Evolutionary conservation across 192 early-diverging fungal species (phyloP).

Genomic region (Gryganskiella cystojenkinii): DNA sequence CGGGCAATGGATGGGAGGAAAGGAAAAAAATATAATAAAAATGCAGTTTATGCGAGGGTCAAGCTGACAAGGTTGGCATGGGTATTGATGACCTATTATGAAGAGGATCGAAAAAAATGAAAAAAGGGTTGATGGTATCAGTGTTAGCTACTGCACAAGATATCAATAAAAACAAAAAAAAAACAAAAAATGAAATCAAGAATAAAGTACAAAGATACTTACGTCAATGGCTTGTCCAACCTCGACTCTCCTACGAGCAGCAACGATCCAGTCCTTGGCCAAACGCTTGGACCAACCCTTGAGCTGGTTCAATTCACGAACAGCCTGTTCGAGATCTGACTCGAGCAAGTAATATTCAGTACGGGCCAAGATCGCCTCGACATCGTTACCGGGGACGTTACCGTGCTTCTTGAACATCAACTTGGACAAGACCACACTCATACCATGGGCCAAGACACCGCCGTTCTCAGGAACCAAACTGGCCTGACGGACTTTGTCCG

Average conservation of each 20-base stretch:
- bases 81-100: slow-evolving; percentile 57
- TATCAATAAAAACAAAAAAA: not conserved
- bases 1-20: not conserved
- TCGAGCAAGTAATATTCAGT: slow-evolving; percentile 77
- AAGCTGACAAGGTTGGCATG: slow-evolving; percentile 58
- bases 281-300: slow-evolving; percentile 90
- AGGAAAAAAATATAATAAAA: not conserved
- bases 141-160: not conserved
- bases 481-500: slow-evolving; percentile 75
- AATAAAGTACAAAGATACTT: slow-evolving; percentile 22
- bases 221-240: slow-evolving; percentile 90
- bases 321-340: slow-evolving; percentile 86
- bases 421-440: slow-evolving; percentile 76
- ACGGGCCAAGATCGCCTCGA: slow-evolving; percentile 86
- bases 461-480: slow-evolving; percentile 90
- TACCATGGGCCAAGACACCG: slow-evolving; percentile 83
- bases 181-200: not conserved
- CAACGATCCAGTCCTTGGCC: slow-evolving; percentile 88
- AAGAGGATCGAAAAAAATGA: not conserved
- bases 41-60: slow-evolving; percentile 50
- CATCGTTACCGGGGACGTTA: slow-evolving; percentile 84
- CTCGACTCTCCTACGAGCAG: slow-evolving; percentile 85
- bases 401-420: slow-evolving; percentile 90
- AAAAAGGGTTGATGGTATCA: not conserved
- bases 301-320: slow-evolving; percentile 93